A percentile compares a stretch with the other conserved stretches of the same genome.
Conservation (phyloP, 352 stramenopile genomes). For the Globisporangium irregulare region DNA sequence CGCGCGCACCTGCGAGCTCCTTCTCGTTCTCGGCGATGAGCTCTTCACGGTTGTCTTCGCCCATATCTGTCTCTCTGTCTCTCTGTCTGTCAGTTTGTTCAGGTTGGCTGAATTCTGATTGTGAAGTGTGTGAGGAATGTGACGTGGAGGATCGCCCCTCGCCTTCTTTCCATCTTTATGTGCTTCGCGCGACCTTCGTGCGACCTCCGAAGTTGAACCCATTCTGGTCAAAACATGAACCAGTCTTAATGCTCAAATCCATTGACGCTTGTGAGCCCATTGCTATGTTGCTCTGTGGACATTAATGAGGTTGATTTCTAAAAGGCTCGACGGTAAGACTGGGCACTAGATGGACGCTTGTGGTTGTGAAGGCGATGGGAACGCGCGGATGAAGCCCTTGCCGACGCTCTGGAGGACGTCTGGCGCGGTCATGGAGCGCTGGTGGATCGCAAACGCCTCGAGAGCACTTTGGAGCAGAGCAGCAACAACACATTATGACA, state of each 20-base stretch:
- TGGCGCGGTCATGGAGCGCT: slow-evolving; percentile 80
- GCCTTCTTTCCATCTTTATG: slow-evolving; percentile 15
- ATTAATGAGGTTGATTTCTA: neutral
- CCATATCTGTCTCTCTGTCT: neutral
- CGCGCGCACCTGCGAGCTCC: slow-evolving; percentile 50
- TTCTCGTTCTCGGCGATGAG: slow-evolving; percentile 68
- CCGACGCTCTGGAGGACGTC: slow-evolving; percentile 72
- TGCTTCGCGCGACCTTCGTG: slow-evolving; percentile 10
- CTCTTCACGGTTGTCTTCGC: slow-evolving; percentile 28
- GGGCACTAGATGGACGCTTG: slow-evolving; percentile 5
- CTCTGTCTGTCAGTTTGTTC: neutral
- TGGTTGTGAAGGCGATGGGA: slow-evolving; percentile 16
- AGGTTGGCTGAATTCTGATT: neutral
- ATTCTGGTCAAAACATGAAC: neutral
- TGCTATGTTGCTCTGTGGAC: neutral
- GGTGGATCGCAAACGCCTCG: slow-evolving; percentile 66
- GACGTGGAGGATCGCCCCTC: slow-evolving; percentile 1
- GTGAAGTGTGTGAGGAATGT: slow-evolving; percentile 6
- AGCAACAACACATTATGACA: neutral
- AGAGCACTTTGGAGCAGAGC: slow-evolving; percentile 25
- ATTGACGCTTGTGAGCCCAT: neutral
- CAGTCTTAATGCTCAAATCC: neutral
- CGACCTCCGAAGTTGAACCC: slow-evolving; percentile 1
- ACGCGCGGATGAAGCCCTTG: slow-evolving; percentile 53
- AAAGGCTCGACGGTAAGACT: neutral